Percentiles rank a stretch among this genome's conserved stretches.
phyloP scores from a whole-genome alignment of 805 yeast genomes.

The Kazachstania martiniae region DNA sequence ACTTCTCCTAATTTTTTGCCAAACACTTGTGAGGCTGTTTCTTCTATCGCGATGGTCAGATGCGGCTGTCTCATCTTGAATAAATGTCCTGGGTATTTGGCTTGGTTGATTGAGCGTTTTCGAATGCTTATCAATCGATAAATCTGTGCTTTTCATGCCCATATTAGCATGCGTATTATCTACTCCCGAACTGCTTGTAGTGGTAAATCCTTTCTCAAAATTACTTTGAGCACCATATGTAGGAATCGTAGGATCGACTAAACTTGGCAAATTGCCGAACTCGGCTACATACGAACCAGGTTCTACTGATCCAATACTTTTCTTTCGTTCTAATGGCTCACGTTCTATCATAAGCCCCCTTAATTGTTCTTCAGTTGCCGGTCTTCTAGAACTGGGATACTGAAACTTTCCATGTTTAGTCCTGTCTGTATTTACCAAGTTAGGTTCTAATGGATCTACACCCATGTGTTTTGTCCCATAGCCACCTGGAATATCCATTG shows the following conservation, averaged over 20 bases:
- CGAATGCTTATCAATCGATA: too few relatives aligned
- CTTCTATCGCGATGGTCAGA: too few relatives aligned
- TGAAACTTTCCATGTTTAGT: neutral
- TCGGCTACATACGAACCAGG: slow-evolving; percentile 10
- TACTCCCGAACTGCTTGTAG: neutral
- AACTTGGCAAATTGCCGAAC: slow-evolving; percentile 20
- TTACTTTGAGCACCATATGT: slow-evolving; percentile 15
- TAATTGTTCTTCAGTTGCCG: slow-evolving; percentile 5
- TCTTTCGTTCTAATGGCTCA: neutral
- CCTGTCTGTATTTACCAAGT: too few relatives aligned
- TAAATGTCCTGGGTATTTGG: too few relatives aligned
- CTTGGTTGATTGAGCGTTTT: too few relatives aligned
- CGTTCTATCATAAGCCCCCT: slow-evolving; percentile 1
- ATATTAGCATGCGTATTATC: neutral
- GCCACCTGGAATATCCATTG: too few relatives aligned
- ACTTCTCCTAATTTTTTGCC: too few relatives aligned
- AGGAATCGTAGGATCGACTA: slow-evolving; percentile 19
- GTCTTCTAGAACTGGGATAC: slow-evolving; percentile 5
- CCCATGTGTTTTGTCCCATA: too few relatives aligned
- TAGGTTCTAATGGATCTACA: too few relatives aligned
- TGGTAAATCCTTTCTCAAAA: neutral
- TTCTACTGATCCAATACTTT: slow-evolving; percentile 7
- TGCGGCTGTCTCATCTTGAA: too few relatives aligned
- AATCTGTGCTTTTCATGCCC: neutral
- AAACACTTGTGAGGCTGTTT: too few relatives aligned